phyloP scores from a whole-genome alignment of 1,284 basidiomycete genomes.

The Omphalotus olearius region DNA sequence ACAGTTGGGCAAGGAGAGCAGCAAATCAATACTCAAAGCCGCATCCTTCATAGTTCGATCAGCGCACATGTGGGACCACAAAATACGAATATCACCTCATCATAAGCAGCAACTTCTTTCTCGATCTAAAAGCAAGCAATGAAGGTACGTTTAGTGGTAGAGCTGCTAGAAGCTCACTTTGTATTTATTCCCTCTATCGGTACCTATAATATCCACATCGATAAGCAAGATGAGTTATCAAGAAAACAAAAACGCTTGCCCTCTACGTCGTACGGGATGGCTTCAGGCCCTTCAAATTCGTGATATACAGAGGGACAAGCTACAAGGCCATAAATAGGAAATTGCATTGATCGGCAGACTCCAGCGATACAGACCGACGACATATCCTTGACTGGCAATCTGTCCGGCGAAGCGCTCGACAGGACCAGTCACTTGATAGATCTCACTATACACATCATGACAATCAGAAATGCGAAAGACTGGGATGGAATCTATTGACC shows the following conservation, averaged over 20 bases:
- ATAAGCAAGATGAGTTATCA: not conserved
- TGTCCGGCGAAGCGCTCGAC: slow-evolving; percentile 88
- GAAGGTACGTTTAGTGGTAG: not conserved
- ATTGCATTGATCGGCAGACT: not conserved
- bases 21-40: slow-evolving; percentile 70
- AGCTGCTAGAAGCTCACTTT: slow-evolving; percentile 48
- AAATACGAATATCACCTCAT: slow-evolving; percentile 53
- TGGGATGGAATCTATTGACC: slow-evolving; percentile 34
- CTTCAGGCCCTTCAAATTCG: slow-evolving; percentile 84
- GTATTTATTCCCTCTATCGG: slow-evolving; percentile 85
- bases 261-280: slow-evolving; percentile 83
- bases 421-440: slow-evolving; percentile 84
- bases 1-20: slow-evolving; percentile 72
- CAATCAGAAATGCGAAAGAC: not conserved
- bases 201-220: slow-evolving; percentile 34
- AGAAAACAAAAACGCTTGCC: slow-evolving; percentile 36
- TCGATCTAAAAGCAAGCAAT: slow-evolving; percentile 54
- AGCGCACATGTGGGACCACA: not conserved
- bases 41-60: slow-evolving; percentile 53
- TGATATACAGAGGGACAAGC: slow-evolving; percentile 84
- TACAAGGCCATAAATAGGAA: slow-evolving; percentile 23
- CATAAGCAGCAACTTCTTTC: slow-evolving; percentile 79
- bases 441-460: slow-evolving; percentile 55
- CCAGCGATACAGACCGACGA: slow-evolving; percentile 51
- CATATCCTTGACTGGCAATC: slow-evolving; percentile 86